Evolutionary conservation across 495 filamentous ascomycete genomes (phyloP).

Genomic region (Bathelium albidoporum): DNA sequence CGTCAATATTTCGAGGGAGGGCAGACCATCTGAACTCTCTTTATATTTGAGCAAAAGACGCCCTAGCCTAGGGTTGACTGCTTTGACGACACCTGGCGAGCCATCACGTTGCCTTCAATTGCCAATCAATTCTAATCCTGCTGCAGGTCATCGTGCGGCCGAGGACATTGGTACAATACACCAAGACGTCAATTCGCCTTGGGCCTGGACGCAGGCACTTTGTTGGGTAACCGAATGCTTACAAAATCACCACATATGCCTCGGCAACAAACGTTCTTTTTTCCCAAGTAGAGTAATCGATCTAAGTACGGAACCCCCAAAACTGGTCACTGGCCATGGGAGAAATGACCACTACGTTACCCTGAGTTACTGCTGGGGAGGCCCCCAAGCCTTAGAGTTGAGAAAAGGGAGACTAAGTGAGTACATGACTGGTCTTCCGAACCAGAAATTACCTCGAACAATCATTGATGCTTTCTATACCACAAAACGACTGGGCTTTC

Average conservation of each 20-base stretch:
- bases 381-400: slow-evolving; percentile 7
- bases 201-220: neutral
- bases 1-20: too few species aligned
- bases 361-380: slow-evolving; percentile 27
- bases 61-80: neutral
- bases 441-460: slow-evolving; percentile 15
- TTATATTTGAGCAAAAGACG: neutral
- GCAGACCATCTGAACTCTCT: neutral
- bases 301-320: neutral
- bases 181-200: neutral
- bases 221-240: neutral
- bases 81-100: neutral
- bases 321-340: neutral
- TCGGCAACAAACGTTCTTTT: neutral
- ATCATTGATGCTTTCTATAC: slow-evolving; percentile 23
- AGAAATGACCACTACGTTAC: slow-evolving; percentile 15
- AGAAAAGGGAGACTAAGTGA: slow-evolving; percentile 6
- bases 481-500: slow-evolving; percentile 16
- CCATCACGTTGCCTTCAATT: neutral
- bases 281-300: neutral
- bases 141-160: neutral
- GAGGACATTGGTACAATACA: neutral
- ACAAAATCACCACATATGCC: neutral
- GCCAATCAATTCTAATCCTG: neutral
- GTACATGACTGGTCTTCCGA: slow-evolving; percentile 10